These are phyloP conservation scores for Colletotrichum sp. DNA, from an alignment of 2,329 filamentous ascomycete species.

Conservation along the genomic window DNA sequence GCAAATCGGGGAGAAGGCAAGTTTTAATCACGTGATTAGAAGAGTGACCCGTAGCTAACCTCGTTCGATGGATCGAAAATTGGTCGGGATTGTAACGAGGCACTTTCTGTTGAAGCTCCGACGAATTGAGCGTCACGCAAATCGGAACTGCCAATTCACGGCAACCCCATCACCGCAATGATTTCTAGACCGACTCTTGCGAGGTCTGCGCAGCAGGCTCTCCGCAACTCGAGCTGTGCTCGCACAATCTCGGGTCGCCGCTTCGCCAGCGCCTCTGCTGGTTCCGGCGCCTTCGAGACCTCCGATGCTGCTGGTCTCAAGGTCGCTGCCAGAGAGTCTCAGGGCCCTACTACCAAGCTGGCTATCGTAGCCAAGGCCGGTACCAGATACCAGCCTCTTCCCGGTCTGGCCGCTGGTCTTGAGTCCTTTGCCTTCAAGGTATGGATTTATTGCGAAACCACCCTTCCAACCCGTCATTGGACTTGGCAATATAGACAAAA, in stretches of 20 bases:
- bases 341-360: constrained; percentile 87
- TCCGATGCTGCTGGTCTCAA: constrained; percentile 88
- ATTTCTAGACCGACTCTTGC: constrained; percentile 66
- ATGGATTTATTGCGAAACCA: constrained; percentile 27
- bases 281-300: constrained; percentile 84
- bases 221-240: constrained; percentile 63
- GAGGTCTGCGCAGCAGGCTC: constrained; percentile 63
- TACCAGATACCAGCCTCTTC: constrained; percentile 88
- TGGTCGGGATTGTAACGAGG: constrained; percentile 24
- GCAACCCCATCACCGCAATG: constrained; percentile 64
- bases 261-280: constrained; percentile 63
- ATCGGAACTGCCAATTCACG: constrained; percentile 53
- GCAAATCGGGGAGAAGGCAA: not conserved
- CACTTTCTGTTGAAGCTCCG: constrained; percentile 25
- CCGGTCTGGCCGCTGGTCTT: constrained; percentile 87
- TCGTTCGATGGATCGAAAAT: constrained; percentile 25
- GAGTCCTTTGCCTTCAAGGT: constrained; percentile 99
- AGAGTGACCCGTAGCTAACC: constrained; percentile 22
- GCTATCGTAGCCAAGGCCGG: constrained; percentile 94
- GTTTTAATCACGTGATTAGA: not conserved
- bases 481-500: not conserved
- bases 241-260: constrained; percentile 54
- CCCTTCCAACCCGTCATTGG: not conserved
- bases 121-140: constrained; percentile 25
- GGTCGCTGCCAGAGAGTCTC: constrained; percentile 87